A percentile compares a stretch with the other conserved stretches of the same genome.
Conservation (phyloP, 2,329 filamentous ascomycete genomes). For the Claviceps sp. region DNA sequence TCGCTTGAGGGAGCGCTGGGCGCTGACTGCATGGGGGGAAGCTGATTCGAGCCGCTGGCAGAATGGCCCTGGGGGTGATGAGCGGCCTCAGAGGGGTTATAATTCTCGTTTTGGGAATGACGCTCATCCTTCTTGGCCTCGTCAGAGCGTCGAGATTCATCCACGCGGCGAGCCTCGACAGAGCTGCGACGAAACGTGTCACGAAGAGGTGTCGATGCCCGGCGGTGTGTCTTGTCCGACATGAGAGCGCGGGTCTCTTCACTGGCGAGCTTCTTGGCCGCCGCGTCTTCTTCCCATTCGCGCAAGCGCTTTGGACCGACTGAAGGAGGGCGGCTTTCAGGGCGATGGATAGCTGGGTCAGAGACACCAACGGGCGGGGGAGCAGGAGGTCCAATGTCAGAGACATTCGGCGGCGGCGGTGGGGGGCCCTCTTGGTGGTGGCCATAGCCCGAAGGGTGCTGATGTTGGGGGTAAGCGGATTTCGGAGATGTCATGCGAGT, state of each 20-base stretch:
- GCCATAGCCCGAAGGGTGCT: slow-evolving; percentile 38
- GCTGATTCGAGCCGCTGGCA: slow-evolving; percentile 35
- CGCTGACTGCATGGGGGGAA: slow-evolving; percentile 50
- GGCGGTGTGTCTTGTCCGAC: slow-evolving; percentile 70
- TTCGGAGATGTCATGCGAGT: slow-evolving; percentile 85
- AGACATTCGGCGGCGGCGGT: slow-evolving; percentile 40
- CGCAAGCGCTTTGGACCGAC: slow-evolving; percentile 71
- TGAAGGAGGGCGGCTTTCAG: slow-evolving; percentile 63
- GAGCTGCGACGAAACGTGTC: slow-evolving; percentile 65
- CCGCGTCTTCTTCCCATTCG: slow-evolving; percentile 81
- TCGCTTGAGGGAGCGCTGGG: slow-evolving; percentile 40
- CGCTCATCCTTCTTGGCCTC: slow-evolving; percentile 46
- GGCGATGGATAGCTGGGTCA: slow-evolving; percentile 50
- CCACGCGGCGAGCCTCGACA: slow-evolving; percentile 53
- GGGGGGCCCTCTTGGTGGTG: slow-evolving; percentile 49
- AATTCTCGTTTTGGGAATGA: slow-evolving; percentile 61
- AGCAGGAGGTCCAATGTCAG: slow-evolving; percentile 35
- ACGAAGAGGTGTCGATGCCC: slow-evolving; percentile 59
- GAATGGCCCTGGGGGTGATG: slow-evolving; percentile 54
- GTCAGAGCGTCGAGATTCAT: slow-evolving; percentile 49
- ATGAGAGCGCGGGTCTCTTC: slow-evolving; percentile 79
- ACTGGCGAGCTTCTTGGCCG: slow-evolving; percentile 72
- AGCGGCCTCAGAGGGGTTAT: slow-evolving; percentile 85
- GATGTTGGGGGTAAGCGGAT: slow-evolving; percentile 69
- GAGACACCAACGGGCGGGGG: slow-evolving; percentile 35